Evolutionary conservation across 169 alveolate genomes (phyloP), one percentile per base, ranked within the genome.

Genomic region (Prorocentrum cordatum): DNA sequence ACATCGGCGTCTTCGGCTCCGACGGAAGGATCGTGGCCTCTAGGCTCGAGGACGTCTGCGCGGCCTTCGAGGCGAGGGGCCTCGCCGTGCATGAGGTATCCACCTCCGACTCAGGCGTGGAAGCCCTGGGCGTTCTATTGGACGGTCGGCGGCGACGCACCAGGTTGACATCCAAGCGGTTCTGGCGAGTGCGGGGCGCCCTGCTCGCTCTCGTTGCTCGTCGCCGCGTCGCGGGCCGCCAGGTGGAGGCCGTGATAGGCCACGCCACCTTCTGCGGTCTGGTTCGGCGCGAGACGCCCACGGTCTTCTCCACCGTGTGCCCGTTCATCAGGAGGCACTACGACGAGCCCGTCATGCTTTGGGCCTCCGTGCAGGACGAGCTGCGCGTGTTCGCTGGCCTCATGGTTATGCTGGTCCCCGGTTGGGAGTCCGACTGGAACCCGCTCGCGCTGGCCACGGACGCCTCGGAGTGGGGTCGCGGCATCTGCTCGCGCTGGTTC

Each of bases 341-440:
- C 22, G n/a, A 7, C 14, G 31, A 1, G 29, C 10, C 26, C 0
- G 39, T 2, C 0, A 1, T 2, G 1, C 22, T 75, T 1, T 73
- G 85, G 85, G 29, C 0, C 6, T 22, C 58, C 2, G 85, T 73
- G 3, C 35, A 70, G 26, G 18, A 0, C 16, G 85, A 73, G 36
- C 47, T 73, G 1, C 2, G 3, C 2, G 85, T 36, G 4, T 73
- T 73, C 32, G 9, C 20, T 0, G 50, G 58, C 0, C 42, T 73
- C 35, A 50, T 73, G 54, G 24, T 54, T 0, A n/a, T 22, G 10
- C 33, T 50, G 2, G 47, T 12, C 2, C 16, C 47, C 5, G 85
- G 50, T 7, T 75, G 86, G 86, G 50, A 45, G 72, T 0, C 62
- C 24, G 32, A 27, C 3, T 75, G 86, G 86, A 75, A 75, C n/a